A percentile compares a stretch with the other conserved stretches of the same genome.
Evolutionary conservation across 2,329 filamentous ascomycete species (phyloP).

Genomic region (Aspergillus cejpii): DNA sequence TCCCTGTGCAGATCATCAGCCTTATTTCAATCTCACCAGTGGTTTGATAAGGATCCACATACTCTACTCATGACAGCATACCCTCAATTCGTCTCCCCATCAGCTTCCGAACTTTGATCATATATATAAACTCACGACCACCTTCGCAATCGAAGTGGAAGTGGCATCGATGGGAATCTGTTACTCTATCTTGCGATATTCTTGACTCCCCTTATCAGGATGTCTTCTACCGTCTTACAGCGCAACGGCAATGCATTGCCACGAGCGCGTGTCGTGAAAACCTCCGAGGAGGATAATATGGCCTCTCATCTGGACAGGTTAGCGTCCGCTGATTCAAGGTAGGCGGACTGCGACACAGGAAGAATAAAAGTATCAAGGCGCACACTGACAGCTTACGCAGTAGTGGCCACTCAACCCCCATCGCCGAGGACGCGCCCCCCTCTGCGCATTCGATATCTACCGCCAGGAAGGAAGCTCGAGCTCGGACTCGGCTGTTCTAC

Average conservation of each 20-base stretch:
- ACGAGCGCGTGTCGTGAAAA: conserved; percentile 31
- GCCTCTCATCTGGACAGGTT: conserved; percentile 25
- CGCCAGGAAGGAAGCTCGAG: conserved; percentile 74
- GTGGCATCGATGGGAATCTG: conserved; percentile 5
- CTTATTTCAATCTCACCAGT: background rate
- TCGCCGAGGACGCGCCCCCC: conserved; percentile 85
- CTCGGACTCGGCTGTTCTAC: conserved; percentile 79
- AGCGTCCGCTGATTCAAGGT: conserved; percentile 34
- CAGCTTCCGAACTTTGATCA: background rate
- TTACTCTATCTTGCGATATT: conserved; percentile 2
- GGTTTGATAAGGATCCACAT: conserved; percentile 1
- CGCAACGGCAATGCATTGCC: conserved; percentile 22
- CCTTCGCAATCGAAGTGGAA: background rate
- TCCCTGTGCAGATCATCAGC: conserved; percentile 3
- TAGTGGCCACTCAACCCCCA: conserved; percentile 75
- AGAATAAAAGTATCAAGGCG: background rate
- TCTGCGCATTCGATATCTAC: conserved; percentile 80
- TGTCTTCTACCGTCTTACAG: conserved; percentile 27
- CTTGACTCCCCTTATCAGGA: conserved; percentile 16
- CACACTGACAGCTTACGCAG: background rate
- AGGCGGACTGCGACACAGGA: background rate
- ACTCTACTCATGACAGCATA: conserved; percentile 2
- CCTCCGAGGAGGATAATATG: conserved; percentile 22
- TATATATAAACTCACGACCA: conserved; percentile 6
- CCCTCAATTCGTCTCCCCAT: background rate